Evolutionary conservation across 2,329 filamentous ascomycete species (phyloP).

Genomic region (Claviceps paspali): DNA sequence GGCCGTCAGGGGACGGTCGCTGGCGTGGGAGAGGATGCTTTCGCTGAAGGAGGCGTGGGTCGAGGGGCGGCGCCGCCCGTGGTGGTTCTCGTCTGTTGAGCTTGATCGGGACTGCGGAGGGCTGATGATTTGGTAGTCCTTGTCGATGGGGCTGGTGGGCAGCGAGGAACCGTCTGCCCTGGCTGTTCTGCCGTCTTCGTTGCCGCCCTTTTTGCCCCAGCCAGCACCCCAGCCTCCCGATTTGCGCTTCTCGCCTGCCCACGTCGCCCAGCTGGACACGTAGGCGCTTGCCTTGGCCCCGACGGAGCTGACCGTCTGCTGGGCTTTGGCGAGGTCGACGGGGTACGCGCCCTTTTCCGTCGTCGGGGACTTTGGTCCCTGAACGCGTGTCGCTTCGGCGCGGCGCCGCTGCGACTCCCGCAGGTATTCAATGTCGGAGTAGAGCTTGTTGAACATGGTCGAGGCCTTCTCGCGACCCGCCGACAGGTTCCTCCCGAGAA

Average conservation of each 20-base stretch:
- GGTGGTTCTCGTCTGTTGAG: conserved; percentile 16
- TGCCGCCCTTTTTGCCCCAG: conserved; percentile 20
- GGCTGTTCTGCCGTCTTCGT: conserved; percentile 12
- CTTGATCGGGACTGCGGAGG: conserved; percentile 14
- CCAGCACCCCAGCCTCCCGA: conserved; percentile 27
- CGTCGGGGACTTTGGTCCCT: conserved; percentile 2
- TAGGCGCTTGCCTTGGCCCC: conserved; percentile 45
- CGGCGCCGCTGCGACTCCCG: conserved; percentile 29
- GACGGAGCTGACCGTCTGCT: conserved; percentile 31
- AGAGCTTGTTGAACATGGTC: conserved; percentile 73
- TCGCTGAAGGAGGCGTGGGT: conserved; percentile 17
- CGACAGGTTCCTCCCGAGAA: conserved; percentile 75
- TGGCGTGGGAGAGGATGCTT: conserved; percentile 6
- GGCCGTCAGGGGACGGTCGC: conserved; percentile 1
- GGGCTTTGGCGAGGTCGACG: conserved; percentile 24
- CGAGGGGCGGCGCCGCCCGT: conserved; percentile 17
- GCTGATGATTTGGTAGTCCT: conserved; percentile 21
- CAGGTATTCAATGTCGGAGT: conserved; percentile 68
- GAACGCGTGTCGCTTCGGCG: conserved; percentile 21
- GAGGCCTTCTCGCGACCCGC: conserved; percentile 80
- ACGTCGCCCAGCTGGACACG: conserved; percentile 52
- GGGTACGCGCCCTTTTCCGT: conserved; percentile 7
- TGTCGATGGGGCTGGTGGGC: conserved; percentile 22
- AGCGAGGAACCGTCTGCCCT: conserved; percentile 16
- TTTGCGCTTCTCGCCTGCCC: conserved; percentile 64